phyloP scores from a whole-genome alignment of 1,284 basidiomycete species.

The Microbotryum silenes-acaulis region DNA sequence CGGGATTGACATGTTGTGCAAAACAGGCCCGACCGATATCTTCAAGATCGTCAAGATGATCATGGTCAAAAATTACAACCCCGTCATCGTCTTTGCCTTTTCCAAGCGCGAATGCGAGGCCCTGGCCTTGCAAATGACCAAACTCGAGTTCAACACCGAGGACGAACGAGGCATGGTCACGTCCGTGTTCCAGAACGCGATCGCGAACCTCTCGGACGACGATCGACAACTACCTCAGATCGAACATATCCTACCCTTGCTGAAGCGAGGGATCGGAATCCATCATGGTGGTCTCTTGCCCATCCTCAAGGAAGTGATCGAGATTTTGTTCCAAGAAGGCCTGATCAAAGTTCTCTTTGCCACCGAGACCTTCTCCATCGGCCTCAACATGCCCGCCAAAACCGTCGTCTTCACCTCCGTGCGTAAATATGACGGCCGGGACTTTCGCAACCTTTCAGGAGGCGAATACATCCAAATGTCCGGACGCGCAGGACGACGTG shows the following conservation, averaged over 20 bases:
- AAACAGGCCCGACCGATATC: conserved; percentile 77
- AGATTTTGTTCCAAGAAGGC: conserved; percentile 99
- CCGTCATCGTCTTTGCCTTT: conserved; percentile 98
- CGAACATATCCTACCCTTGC: conserved; percentile 79
- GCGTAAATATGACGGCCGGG: conserved; percentile 90
- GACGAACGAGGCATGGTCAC: conserved; percentile 85
- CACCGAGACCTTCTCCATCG: conserved; percentile 98
- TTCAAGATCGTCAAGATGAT: conserved; percentile 99
- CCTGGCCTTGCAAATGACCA: conserved; percentile 82
- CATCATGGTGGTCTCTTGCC: conserved; percentile 97
- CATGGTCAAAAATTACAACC: conserved; percentile 96
- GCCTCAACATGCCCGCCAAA: conserved; percentile 99
- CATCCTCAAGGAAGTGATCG: conserved; percentile 97
- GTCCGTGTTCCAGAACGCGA: conserved; percentile 91
- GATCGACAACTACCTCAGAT: conserved; percentile 93
- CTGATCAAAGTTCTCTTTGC: conserved; percentile 97
- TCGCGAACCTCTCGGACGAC: conserved; percentile 76
- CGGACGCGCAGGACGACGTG: conserved; percentile 92
- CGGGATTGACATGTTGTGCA: background rate
- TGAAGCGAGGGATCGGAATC: conserved; percentile 94
- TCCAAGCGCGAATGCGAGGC: conserved; percentile 96
- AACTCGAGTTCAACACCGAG: conserved; percentile 90
- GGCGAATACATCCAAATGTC: conserved; percentile 99
- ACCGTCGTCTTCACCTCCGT: conserved; percentile 96
- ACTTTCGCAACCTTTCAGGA: conserved; percentile 76